These are phyloP conservation scores for Elsinoe necatrix DNA, from an alignment of 2,329 filamentous ascomycete genomes.

Conservation along the genomic window DNA sequence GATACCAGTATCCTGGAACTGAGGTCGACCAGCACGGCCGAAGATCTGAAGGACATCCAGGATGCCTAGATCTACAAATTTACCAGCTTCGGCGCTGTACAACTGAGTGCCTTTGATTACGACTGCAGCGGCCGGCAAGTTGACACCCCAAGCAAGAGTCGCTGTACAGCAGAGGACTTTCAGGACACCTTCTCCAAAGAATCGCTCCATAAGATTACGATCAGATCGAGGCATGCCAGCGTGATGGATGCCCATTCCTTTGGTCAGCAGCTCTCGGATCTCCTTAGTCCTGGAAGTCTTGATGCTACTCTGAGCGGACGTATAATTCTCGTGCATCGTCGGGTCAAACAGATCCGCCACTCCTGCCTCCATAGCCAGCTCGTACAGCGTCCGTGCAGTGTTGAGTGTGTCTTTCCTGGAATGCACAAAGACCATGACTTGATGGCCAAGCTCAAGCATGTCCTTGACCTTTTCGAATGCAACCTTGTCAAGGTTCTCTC, in stretches of 20 bases:
- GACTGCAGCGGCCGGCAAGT: constrained; percentile 90
- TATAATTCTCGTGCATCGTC: constrained; percentile 66
- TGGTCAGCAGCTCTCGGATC: constrained; percentile 77
- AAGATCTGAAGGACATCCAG: constrained; percentile 97
- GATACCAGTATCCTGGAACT: constrained; percentile 95
- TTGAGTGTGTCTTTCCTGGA: constrained; percentile 88
- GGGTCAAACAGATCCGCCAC: constrained; percentile 80
- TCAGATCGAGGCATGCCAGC: constrained; percentile 94
- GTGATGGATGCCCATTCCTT: constrained; percentile 91
- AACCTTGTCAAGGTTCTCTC: constrained; percentile 79
- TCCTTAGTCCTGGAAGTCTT: constrained; percentile 79
- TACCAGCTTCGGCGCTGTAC: constrained; percentile 92
- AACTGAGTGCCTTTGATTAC: constrained; percentile 97
- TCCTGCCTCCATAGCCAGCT: constrained; percentile 75
- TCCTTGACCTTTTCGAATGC: constrained; percentile 91
- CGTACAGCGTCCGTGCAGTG: constrained; percentile 74
- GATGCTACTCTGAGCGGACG: constrained; percentile 72
- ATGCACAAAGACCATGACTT: constrained; percentile 99
- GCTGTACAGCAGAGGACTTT: constrained; percentile 98
- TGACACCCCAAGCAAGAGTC: constrained; percentile 97
- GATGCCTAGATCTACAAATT: constrained; percentile 93
- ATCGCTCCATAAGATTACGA: constrained; percentile 86
- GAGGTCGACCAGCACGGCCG: constrained; percentile 91
- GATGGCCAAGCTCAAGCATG: constrained; percentile 86
- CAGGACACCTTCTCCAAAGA: constrained; percentile 86